Evolutionary conservation across 805 yeast species (phyloP), one percentile per base, ranked within the genome.

Genomic region (Candida yuanshanica): DNA sequence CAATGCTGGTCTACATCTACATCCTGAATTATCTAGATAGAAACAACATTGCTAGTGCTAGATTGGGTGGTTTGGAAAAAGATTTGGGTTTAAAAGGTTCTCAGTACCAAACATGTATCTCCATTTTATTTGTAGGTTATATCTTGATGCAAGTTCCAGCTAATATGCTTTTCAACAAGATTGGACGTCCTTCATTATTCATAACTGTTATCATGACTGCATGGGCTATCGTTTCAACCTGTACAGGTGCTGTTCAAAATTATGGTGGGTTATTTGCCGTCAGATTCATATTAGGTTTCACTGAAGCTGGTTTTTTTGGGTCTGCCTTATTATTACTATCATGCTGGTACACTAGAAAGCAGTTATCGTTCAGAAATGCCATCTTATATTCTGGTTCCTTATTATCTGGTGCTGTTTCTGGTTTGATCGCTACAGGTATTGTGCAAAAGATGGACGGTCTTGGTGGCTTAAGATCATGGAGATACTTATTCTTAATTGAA

Each of bases 401-500:
- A 39, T 47, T 64, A 39, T 69, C 77, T 23, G 77, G 81, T 35
- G 79, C 80, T 2, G 70, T 74, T 46, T 64, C 77, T 14, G 80
- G 80, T 10, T 62, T 75, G 42, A 71, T 76, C 42, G 77, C 77
- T 11, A 73, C 75, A 24, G 81, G 77, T 26, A 74, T 75, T 37
- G 58, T 74, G 35, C 57, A 70, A 32, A 60, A 63, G 36, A 55
- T 68, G 60, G 70, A 69, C 39, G 69, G 70, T 7, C 45, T 39
- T 26, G 58, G 59, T 17, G 74, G 76, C 13, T 49, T 69, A 22
- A 58, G 68, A 36, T 64, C 71, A 11, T 77, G 82, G 82, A 63
- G 77, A 52, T 77, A 76, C 72, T 65, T 76, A 33, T 77, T 77
- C 48, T 61, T 75, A 37, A 70, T 77, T 35, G 81, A 75, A 55